Evolutionary conservation across 495 filamentous ascomycete species (phyloP).

Genomic region (Aspergillus hancockii): DNA sequence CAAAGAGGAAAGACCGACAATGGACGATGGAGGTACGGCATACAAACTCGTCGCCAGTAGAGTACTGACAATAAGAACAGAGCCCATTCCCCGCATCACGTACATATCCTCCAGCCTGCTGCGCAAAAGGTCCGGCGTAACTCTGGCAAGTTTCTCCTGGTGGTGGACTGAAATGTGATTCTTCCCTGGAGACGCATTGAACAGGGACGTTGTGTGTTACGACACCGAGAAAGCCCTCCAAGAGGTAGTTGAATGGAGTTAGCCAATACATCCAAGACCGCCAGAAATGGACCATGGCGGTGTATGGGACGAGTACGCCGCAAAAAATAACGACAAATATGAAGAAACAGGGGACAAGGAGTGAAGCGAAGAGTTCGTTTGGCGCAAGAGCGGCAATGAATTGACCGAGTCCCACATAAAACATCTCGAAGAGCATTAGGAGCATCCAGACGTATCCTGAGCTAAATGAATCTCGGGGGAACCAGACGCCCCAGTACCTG

Average conservation of each 20-base stretch:
- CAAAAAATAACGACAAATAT: conserved; percentile 64
- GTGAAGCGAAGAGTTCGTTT: conserved; percentile 68
- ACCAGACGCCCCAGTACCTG: conserved; percentile 55
- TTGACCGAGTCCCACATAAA: conserved; percentile 73
- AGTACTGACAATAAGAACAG: conserved; percentile 66
- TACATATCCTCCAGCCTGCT: conserved; percentile 53
- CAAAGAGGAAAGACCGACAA: neutral
- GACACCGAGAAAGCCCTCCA: conserved; percentile 56
- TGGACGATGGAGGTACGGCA: conserved; percentile 15
- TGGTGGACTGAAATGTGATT: conserved; percentile 57
- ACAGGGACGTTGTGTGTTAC: conserved; percentile 56
- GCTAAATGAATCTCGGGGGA: conserved; percentile 52
- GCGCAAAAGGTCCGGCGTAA: conserved; percentile 48
- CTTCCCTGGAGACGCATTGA: conserved; percentile 55
- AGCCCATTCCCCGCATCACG: conserved; percentile 40
- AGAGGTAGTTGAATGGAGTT: conserved; percentile 64
- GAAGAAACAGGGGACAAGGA: conserved; percentile 68
- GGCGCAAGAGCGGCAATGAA: conserved; percentile 73
- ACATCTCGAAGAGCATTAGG: conserved; percentile 69
- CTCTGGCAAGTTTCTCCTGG: conserved; percentile 50
- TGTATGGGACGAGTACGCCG: conserved; percentile 61
- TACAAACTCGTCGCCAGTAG: conserved; percentile 57
- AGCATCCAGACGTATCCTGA: conserved; percentile 59
- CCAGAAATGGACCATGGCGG: conserved; percentile 59
- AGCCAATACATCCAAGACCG: conserved; percentile 69